Evolutionary conservation across 768 basidiomycete genomes (phyloP).

Genomic region (Lyophyllum semitale): DNA sequence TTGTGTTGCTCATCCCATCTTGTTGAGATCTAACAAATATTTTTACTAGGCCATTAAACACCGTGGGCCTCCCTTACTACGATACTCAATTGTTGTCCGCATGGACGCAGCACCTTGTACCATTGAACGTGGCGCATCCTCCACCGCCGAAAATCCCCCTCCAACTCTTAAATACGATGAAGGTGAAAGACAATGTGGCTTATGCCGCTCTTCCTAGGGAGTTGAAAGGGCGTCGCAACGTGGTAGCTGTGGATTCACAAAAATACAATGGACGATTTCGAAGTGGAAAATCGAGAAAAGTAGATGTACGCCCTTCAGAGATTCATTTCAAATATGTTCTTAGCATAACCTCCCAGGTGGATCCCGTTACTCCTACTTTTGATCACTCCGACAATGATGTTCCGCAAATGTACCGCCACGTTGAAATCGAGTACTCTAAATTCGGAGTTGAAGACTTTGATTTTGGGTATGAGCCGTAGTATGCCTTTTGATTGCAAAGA

Average conservation of each 20-base stretch:
- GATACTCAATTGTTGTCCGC: constrained; percentile 72
- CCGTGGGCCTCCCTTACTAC: constrained; percentile 89
- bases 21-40: not conserved
- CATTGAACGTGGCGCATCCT: constrained; percentile 52
- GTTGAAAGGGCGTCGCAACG: constrained; percentile 80
- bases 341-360: constrained; percentile 36
- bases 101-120: constrained; percentile 50
- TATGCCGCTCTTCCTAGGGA: constrained; percentile 90
- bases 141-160: constrained; percentile 79
- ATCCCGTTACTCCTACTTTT: constrained; percentile 52
- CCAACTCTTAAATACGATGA: constrained; percentile 76
- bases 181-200: constrained; percentile 85
- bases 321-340: not conserved
- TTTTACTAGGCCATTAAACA: constrained; percentile 73
- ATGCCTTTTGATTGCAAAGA: not conserved
- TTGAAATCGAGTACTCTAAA: constrained; percentile 97
- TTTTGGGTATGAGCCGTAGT: constrained; percentile 68
- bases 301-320: constrained; percentile 38
- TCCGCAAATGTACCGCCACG: constrained; percentile 83
- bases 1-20: constrained; percentile 19
- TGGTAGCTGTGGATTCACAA: constrained; percentile 54
- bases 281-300: constrained; percentile 66
- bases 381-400: constrained; percentile 61
- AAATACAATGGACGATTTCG: constrained; percentile 75
- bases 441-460: constrained; percentile 99